Evolutionary conservation across 2,329 filamentous ascomycete genomes (phyloP), one percentile per base, ranked within the genome.

Genomic region (Paecilomyces sp.): DNA sequence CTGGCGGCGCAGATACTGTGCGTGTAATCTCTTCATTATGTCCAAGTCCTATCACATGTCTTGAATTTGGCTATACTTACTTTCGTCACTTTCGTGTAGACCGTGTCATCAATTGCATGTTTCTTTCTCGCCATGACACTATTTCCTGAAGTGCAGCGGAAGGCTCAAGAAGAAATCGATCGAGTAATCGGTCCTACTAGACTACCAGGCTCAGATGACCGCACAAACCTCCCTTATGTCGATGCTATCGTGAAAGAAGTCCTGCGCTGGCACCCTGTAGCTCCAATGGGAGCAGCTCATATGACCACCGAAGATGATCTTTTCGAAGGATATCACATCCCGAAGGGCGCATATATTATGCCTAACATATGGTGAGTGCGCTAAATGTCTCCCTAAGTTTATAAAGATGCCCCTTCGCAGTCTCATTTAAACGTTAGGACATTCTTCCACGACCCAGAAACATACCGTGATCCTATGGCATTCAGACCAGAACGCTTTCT

Each of bases 111-210:
- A 3, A 62, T 77, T 6, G 61, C 63, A 54, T 65, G 64, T 0
- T 82, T 82, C 62, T 68, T 80, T 8, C 72, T 83, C 0, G 80
- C 79, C 0, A 82, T 81, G 62, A 76, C 72, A 15, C 74, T 80
- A 24, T 80, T 78, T 28, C 76, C 75, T 0, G 74, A 76, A 18
- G 79, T 81, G 52, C 74, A 81, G 13, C 77, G 77, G 0, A 81
- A 80, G 60, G 75, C 75, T 0, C 73, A 79, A 8, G 65, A 64
- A 7, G 68, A 73, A 58, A 64, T 76, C 31, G 72, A 75, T 62
- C 60, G 56, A 6, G 71, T 74, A 15, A 61, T 73, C 24, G 72
- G 70, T 0, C 6, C 30, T 2, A 63, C 66, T 57, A 60, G 65
- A 0, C 69, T 70, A 13, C 64, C 69, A 0, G 72, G 69, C 4